Percentiles rank a stretch among this genome's conserved stretches.
These are phyloP conservation scores for Aspergillus unguis DNA, from an alignment of 2,329 filamentous ascomycete genomes.

Conservation along the genomic window DNA sequence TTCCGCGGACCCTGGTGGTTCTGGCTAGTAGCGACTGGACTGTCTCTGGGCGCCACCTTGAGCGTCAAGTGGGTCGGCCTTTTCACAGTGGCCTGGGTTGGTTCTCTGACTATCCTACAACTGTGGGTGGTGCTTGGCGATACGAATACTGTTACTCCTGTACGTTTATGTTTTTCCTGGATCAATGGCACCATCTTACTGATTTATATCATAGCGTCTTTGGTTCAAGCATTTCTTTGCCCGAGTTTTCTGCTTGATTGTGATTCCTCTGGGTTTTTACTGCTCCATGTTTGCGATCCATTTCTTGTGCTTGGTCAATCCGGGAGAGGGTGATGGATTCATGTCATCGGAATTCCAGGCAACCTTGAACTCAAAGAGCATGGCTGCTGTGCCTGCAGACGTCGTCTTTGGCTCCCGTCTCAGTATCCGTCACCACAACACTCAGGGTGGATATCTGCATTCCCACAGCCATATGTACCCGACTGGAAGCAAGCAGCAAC, in stretches of 20 bases:
- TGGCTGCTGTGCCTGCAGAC: constrained; percentile 92
- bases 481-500: constrained; percentile 94
- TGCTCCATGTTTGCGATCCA: constrained; percentile 97
- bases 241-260: constrained; percentile 82
- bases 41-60: constrained; percentile 82
- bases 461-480: constrained; percentile 98
- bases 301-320: constrained; percentile 88
- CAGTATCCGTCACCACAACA: constrained; percentile 88
- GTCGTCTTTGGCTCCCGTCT: constrained; percentile 85
- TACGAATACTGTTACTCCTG: constrained; percentile 74
- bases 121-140: constrained; percentile 95
- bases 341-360: constrained; percentile 99
- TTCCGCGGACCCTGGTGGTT: constrained; percentile 96
- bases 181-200: constrained; percentile 16
- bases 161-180: constrained; percentile 37
- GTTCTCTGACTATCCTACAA: constrained; percentile 82
- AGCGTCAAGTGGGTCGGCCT: constrained; percentile 99
- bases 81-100: constrained; percentile 98
- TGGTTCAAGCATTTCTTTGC: constrained; percentile 95
- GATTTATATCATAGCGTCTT: constrained; percentile 53
- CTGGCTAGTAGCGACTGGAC: constrained; percentile 82
- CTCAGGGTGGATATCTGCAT: constrained; percentile 95
- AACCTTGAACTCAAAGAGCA: constrained; percentile 91
- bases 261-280: constrained; percentile 87
- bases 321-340: constrained; percentile 95